Conservation (phyloP, 2,329 filamentous ascomycete species). For the Talaromyces funiculosus region DNA sequence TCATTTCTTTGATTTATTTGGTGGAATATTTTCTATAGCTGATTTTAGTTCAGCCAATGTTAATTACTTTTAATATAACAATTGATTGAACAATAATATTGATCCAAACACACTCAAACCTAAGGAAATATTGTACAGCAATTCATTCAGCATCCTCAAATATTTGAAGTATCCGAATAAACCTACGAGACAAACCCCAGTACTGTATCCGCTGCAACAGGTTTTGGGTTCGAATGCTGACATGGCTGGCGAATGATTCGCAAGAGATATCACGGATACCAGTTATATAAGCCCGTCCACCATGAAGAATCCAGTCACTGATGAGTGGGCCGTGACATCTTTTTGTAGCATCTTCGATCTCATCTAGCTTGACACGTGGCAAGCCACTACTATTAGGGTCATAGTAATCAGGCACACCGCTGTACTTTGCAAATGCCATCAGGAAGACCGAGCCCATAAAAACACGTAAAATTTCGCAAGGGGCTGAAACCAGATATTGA, state of each 20-base stretch:
- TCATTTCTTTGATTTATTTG: neutral
- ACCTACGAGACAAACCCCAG: conserved; percentile 9
- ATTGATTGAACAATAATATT: neutral
- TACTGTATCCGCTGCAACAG: conserved; percentile 5
- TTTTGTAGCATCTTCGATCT: neutral
- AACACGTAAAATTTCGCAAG: conserved; percentile 9
- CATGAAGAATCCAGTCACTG: conserved; percentile 1
- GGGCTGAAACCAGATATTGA: conserved; percentile 8
- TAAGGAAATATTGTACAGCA: neutral
- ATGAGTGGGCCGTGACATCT: neutral
- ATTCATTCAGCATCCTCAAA: neutral
- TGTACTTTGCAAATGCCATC: conserved; percentile 1
- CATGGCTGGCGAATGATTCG: neutral
- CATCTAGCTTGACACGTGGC: neutral
- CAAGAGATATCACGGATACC: neutral
- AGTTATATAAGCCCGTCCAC: conserved; percentile 1
- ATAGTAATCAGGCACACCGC: too few species aligned
- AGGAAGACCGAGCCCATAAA: conserved; percentile 10
- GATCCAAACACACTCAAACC: neutral
- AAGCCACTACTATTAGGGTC: too few species aligned
- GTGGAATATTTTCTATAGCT: neutral
- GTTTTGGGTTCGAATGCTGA: conserved; percentile 1
- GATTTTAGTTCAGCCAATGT: neutral
- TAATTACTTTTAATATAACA: neutral
- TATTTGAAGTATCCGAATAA: conserved; percentile 6